These are phyloP conservation scores for Aplosporella prunicola DNA, from an alignment of 2,329 filamentous ascomycete species.

Conservation along the genomic window DNA sequence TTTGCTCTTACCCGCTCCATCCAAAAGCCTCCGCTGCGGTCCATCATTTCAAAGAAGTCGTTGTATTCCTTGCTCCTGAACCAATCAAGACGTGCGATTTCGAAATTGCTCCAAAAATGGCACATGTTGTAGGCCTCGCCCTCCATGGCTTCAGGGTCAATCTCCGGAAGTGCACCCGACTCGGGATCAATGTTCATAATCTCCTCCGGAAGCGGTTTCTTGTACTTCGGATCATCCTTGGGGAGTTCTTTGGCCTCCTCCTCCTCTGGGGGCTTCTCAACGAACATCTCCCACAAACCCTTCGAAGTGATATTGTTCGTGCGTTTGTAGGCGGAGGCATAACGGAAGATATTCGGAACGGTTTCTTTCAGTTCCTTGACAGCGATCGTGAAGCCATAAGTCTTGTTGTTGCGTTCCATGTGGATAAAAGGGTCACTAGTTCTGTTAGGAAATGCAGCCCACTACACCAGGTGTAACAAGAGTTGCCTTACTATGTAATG, in stretches of 20 bases:
- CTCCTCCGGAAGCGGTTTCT: constrained; percentile 67
- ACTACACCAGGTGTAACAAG: constrained; percentile 15
- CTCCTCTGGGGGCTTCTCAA: constrained; percentile 59
- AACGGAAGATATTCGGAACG: constrained; percentile 96
- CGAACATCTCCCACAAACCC: constrained; percentile 98
- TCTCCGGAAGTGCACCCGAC: constrained; percentile 60
- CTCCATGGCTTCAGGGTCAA: constrained; percentile 91
- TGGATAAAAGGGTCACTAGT: constrained; percentile 82
- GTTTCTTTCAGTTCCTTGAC: constrained; percentile 97
- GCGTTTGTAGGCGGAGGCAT: constrained; percentile 95
- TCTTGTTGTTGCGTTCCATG: constrained; percentile 93
- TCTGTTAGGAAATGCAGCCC: too few relatives aligned
- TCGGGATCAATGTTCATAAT: constrained; percentile 68
- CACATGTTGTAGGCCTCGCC: constrained; percentile 99
- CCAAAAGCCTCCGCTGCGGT: constrained; percentile 96
- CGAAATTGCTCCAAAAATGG: constrained; percentile 99
- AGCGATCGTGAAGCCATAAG: constrained; percentile 96
- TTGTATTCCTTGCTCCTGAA: constrained; percentile 97
- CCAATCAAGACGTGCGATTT: constrained; percentile 90
- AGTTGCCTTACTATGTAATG: constrained; percentile 95
- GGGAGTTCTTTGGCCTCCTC: constrained; percentile 44
- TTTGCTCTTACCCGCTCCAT: constrained; percentile 72
- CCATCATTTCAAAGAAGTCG: constrained; percentile 99
- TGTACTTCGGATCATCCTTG: constrained; percentile 55
- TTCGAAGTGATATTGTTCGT: constrained; percentile 82